Evolutionary conservation across 2,329 filamentous ascomycete genomes (phyloP).

Genomic region (Pseudogymnoascus sp.): DNA sequence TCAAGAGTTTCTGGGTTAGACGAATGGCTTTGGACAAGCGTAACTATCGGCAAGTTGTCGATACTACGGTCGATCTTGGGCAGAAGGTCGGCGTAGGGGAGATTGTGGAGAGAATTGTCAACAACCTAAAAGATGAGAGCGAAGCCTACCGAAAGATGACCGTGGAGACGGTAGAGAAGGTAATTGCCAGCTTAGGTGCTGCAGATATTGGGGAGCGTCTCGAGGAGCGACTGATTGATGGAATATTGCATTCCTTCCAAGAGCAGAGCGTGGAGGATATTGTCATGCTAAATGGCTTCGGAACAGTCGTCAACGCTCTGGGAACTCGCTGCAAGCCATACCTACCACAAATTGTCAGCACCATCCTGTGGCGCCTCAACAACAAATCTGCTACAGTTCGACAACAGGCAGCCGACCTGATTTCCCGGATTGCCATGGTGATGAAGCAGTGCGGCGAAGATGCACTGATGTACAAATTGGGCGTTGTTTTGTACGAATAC

Average conservation of each 20-base stretch:
- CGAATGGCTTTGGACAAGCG: slow-evolving; percentile 95
- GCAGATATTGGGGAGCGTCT: slow-evolving; percentile 88
- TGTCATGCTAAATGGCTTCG: slow-evolving; percentile 94
- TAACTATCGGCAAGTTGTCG: slow-evolving; percentile 95
- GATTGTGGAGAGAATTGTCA: slow-evolving; percentile 87
- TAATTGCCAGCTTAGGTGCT: slow-evolving; percentile 84
- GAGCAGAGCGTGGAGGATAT: slow-evolving; percentile 96
- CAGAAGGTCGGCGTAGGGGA: slow-evolving; percentile 97
- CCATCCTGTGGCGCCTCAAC: slow-evolving; percentile 92
- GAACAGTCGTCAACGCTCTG: slow-evolving; percentile 91
- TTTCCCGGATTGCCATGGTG: slow-evolving; percentile 94
- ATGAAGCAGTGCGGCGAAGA: slow-evolving; percentile 99
- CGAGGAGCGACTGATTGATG: slow-evolving; percentile 89
- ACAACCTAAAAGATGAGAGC: slow-evolving; percentile 95
- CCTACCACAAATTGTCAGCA: slow-evolving; percentile 91
- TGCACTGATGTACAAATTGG: slow-evolving; percentile 88
- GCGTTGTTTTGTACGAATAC: slow-evolving; percentile 93
- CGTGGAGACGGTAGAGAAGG: slow-evolving; percentile 93
- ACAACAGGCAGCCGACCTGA: slow-evolving; percentile 92
- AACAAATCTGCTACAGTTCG: slow-evolving; percentile 96
- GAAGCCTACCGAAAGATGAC: slow-evolving; percentile 99
- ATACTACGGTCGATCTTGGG: slow-evolving; percentile 93
- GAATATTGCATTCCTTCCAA: slow-evolving; percentile 92
- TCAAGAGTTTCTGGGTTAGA: slow-evolving; percentile 97
- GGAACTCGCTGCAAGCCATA: slow-evolving; percentile 93